Conservation (phyloP, 2,329 filamentous ascomycete species). For the Paecilomyces variotii region DNA sequence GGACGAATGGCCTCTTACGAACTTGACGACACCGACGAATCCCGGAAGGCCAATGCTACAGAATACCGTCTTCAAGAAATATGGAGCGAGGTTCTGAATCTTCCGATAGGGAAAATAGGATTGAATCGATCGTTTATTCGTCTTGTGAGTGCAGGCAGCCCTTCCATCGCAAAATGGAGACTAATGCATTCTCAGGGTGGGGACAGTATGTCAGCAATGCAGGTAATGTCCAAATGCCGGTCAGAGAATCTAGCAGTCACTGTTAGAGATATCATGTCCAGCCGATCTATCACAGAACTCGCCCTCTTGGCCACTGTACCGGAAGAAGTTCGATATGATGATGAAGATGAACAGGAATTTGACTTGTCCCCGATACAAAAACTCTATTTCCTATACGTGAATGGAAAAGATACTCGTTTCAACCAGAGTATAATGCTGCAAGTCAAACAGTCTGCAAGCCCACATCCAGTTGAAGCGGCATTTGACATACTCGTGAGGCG, state of each 20-base stretch:
- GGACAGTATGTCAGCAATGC: constrained; percentile 10
- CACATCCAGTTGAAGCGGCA: constrained; percentile 3
- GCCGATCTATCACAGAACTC: constrained; percentile 8
- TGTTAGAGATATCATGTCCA: constrained; percentile 9
- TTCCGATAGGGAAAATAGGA: constrained; percentile 2
- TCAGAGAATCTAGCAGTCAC: constrained; percentile 6
- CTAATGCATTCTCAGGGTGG: constrained; percentile 4
- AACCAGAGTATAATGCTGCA: constrained; percentile 14
- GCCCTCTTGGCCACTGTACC: constrained; percentile 6
- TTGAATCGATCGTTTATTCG: constrained; percentile 9
- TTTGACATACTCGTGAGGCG: constrained; percentile 8
- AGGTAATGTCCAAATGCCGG: constrained; percentile 10
- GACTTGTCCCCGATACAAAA: constrained; percentile 17
- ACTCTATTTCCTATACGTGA: constrained; percentile 12
- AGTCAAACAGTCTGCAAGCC: neutral
- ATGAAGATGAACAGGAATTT: constrained; percentile 9
- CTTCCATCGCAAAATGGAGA: neutral
- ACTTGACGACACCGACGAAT: neutral
- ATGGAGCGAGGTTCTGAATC: constrained; percentile 7
- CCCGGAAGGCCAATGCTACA: constrained; percentile 3
- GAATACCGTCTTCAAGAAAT: constrained; percentile 5
- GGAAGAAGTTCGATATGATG: constrained; percentile 1
- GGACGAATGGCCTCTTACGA: constrained; percentile 1
- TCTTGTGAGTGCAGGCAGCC: constrained; percentile 1
- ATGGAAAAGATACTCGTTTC: constrained; percentile 10